Base-by-base conservation (phyloP, 2,329 filamentous ascomycete genomes). In the Stagonosporopsis cucurbitacearum region DNA sequence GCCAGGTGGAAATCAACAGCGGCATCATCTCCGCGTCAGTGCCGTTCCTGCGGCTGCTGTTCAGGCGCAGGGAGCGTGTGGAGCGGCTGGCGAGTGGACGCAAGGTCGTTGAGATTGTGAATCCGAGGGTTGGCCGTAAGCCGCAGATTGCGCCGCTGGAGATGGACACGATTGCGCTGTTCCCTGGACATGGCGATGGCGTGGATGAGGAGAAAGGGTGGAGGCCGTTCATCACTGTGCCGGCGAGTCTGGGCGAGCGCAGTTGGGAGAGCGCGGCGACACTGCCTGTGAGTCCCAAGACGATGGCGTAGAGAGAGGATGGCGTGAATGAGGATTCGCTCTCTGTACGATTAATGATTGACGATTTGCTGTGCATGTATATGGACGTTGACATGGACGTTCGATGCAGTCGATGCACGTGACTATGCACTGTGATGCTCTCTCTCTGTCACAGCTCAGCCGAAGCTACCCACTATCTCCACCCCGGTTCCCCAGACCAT, bases 11-110 rank as follows among this genome's bases (percentile, higher is more conserved):
- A 59, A 75, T 80, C 7, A 79, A 79, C 62, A 70, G 77, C 25
- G 79, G 78, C 15, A 80, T 81, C 52, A 73, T 80, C 6, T 78
- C 77, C 2, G 77, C 79, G 0, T 80, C 75, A 0, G 66, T 81
- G 0, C 79, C 79, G 0, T 75, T 79, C 13, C 71, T 82, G 19
- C 73, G 77, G 11, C 70, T 79, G 2, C 68, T 80, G 19, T 78
- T 79, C 53, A 58, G 60, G n/a, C 46, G 65, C 26, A 59, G 54
- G 32, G 60, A 67, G 42, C 59, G 61, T 26, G 46, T 62, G 6
- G 58, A 60, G 25, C 50, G 57, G 8, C 28, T 22, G 48, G 45
- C 32, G 47, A 52, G 28, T 23, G 36, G 25, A 53, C 51, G 39
- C 39, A 59, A 52, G 40, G 52, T 53, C 22, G 52, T 55, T 23